Conservation (phyloP, 768 basidiomycete genomes). For the Pleurotus tuoliensis region DNA sequence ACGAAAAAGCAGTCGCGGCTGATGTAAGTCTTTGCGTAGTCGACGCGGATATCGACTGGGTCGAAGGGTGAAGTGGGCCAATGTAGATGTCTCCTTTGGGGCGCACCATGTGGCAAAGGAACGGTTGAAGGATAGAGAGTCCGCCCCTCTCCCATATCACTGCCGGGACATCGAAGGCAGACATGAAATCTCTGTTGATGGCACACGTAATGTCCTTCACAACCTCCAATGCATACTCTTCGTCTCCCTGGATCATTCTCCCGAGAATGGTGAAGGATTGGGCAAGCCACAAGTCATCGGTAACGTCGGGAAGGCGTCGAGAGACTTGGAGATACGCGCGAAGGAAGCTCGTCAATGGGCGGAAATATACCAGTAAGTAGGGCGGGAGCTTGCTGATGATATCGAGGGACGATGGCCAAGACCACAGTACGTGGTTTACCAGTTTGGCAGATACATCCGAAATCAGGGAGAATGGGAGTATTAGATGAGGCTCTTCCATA, state of each 20-base stretch:
- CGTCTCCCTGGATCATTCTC: slow-evolving; percentile 70
- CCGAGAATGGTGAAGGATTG: slow-evolving; percentile 57
- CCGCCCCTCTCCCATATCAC: slow-evolving; percentile 51
- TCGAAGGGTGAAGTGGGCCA: slow-evolving; percentile 46
- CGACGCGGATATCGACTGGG: slow-evolving; percentile 50
- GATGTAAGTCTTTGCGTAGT: slow-evolving; percentile 52
- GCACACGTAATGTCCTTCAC: slow-evolving; percentile 34
- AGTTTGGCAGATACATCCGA: slow-evolving; percentile 49
- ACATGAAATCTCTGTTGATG: slow-evolving; percentile 39
- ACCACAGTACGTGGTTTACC: slow-evolving; percentile 52
- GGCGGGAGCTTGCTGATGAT: slow-evolving; percentile 15
- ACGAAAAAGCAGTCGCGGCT: slow-evolving; percentile 11
- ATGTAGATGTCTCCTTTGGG: slow-evolving; percentile 40
- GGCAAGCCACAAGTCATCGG: slow-evolving; percentile 60
- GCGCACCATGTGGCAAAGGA: slow-evolving; percentile 46
- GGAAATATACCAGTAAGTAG: slow-evolving; percentile 32
- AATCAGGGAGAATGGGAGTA: slow-evolving; percentile 53
- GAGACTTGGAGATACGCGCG: slow-evolving; percentile 56
- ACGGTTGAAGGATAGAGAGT: slow-evolving; percentile 51
- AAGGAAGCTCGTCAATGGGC: slow-evolving; percentile 55
- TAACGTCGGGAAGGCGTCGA: slow-evolving; percentile 48
- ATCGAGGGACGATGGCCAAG: slow-evolving; percentile 11
- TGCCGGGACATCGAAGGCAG: slow-evolving; percentile 30
- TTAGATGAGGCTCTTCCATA: slow-evolving; percentile 52
- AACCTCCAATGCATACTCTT: slow-evolving; percentile 47